Percentiles rank a stretch among this genome's conserved stretches.
phyloP scores from a whole-genome alignment of 805 yeast species.

The Diddensiella transvaalensis region DNA sequence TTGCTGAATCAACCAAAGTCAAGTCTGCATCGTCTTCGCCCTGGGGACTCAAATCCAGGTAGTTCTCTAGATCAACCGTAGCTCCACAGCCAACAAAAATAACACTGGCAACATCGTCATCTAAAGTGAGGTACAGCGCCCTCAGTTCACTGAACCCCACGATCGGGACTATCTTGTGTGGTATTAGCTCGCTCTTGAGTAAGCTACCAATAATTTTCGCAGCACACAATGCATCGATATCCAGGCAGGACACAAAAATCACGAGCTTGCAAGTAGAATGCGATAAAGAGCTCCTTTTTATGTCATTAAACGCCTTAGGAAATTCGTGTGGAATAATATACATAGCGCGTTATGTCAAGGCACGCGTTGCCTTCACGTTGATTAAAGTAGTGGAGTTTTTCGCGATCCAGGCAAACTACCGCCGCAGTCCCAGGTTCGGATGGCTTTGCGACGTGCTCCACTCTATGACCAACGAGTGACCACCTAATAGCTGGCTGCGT shows the following conservation, averaged over 20 bases:
- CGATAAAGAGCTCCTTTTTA: slow-evolving; percentile 68
- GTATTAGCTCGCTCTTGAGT: slow-evolving; percentile 76
- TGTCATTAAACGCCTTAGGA: slow-evolving; percentile 60
- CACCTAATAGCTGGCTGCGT: too few species aligned
- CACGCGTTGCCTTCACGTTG: not conserved
- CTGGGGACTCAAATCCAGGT: slow-evolving; percentile 36
- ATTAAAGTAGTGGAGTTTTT: not conserved
- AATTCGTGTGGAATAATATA: slow-evolving; percentile 69
- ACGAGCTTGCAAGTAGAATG: slow-evolving; percentile 91
- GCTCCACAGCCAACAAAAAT: slow-evolving; percentile 91
- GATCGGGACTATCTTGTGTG: slow-evolving; percentile 86
- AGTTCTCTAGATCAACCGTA: slow-evolving; percentile 73
- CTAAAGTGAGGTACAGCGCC: slow-evolving; percentile 58
- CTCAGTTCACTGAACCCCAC: slow-evolving; percentile 82
- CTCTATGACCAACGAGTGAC: too few species aligned
- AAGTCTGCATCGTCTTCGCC: slow-evolving; percentile 28
- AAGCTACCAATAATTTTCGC: slow-evolving; percentile 68
- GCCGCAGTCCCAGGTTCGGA: not conserved
- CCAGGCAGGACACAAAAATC: slow-evolving; percentile 83
- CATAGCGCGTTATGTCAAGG: slow-evolving; percentile 43
- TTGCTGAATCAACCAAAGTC: slow-evolving; percentile 25
- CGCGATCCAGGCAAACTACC: not conserved
- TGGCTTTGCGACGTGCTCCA: too few species aligned
- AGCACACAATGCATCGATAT: slow-evolving; percentile 89
- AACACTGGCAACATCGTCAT: slow-evolving; percentile 70